Evolutionary conservation across 2,329 filamentous ascomycete species (phyloP), one percentile per base, ranked within the genome.

Genomic region (Didymella segeticola): DNA sequence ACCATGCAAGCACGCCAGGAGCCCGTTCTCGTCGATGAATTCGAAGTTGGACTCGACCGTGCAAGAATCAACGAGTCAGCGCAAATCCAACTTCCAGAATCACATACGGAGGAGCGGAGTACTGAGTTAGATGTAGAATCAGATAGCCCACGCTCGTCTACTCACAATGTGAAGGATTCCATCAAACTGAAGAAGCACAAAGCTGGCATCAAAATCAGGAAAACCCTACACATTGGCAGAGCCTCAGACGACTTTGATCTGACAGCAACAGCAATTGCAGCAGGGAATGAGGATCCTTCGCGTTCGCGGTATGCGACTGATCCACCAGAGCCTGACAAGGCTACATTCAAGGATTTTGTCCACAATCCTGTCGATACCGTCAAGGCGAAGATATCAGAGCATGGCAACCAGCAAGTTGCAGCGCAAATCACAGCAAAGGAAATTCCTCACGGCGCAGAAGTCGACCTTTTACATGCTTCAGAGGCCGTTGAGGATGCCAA

Each of bases 341-440:
- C 53, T 8, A 65, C 58, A 0, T 15, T 70, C 6, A 68, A 69
- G 25, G 65, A 69, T 17, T 53, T 70, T 5, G 2, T 67, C 1
- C 64, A 68, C 8, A 50, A 66, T 38, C 69, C 68, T 8, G 39
- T 71, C 23, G 62, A 68, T 10, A 66, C 63, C 0, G 47, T 68
- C 9, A 70, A 61, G 29, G 43, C 58, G 1, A 70, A 66, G 25
- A 42, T 66, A 1, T 63, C 60, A 14, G 52, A 50, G 17, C 61
- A 66, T 15, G 57, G 64, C 15, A 65, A 61, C 15, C 58, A 68
- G n/a, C 48, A 71, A 41, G 39, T 65, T 1, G 66, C 69, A 11
- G 63, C 59, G 8, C 67, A 71, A 15, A 58, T 72, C 17, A 64
- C 63, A 66, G 78, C 84, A 10, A 87, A 74, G 75, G 70, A 74